Conservation (phyloP, 495 filamentous ascomycete genomes). For the Aspergillus leporis region DNA sequence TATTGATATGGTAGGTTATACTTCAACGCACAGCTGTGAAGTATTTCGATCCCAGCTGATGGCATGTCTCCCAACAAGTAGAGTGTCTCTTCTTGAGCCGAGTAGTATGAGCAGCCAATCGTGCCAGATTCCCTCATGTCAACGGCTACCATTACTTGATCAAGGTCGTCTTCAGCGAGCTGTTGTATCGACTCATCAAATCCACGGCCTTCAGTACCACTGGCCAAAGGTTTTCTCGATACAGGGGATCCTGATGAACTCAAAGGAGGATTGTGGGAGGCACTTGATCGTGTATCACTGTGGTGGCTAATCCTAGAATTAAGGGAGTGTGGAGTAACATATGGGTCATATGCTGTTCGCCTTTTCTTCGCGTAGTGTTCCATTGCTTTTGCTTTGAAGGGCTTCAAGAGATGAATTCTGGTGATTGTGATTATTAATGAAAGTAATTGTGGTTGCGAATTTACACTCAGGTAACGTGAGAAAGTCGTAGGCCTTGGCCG, state of each 20-base stretch:
- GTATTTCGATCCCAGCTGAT: conserved; percentile 64
- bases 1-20: background rate
- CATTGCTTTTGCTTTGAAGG: conserved; percentile 12
- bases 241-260: conserved; percentile 11
- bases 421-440: background rate
- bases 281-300: background rate
- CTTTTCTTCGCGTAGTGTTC: conserved; percentile 24
- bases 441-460: background rate
- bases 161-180: conserved; percentile 54
- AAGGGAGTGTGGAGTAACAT: conserved; percentile 18
- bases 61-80: conserved; percentile 81
- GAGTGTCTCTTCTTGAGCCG: conserved; percentile 69
- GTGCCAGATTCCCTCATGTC: conserved; percentile 71
- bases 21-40: conserved; percentile 62
- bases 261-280: background rate
- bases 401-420: background rate
- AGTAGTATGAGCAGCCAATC: conserved; percentile 87
- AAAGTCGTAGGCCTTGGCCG: background rate
- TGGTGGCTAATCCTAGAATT: conserved; percentile 10
- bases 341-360: conserved; percentile 13
- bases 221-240: conserved; percentile 6
- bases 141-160: conserved; percentile 82
- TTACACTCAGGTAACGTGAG: background rate
- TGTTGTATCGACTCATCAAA: conserved; percentile 1
- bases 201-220: background rate